Evolutionary conservation across 108 stramenopile genomes (phyloP).

Genomic region (Fragilaria crotonensis): DNA sequence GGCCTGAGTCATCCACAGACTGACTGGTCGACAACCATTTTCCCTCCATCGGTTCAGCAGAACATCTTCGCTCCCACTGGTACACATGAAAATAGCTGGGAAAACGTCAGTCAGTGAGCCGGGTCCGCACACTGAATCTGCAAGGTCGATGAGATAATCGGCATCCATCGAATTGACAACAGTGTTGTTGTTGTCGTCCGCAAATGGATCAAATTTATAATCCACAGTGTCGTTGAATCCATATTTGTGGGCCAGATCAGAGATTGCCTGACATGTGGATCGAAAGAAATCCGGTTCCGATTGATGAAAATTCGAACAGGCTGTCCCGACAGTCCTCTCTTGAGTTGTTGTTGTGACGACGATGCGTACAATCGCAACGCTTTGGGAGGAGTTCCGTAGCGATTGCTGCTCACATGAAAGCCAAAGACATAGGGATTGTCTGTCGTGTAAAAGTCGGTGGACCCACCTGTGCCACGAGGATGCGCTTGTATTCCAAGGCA

Average conservation of each 20-base stretch:
- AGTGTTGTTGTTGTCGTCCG: constrained; percentile 21
- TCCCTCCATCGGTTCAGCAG: constrained; percentile 19
- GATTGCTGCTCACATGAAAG: constrained; percentile 41
- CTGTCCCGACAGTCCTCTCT: constrained; percentile 6
- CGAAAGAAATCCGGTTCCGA: constrained; percentile 35
- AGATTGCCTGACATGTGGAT: constrained; percentile 33
- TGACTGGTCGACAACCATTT: constrained; percentile 28
- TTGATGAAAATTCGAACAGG: constrained; percentile 27
- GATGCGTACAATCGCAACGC: too few species aligned
- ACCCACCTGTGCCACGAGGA: constrained; percentile 48
- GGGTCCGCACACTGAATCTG: constrained; percentile 28
- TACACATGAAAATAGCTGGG: constrained; percentile 39
- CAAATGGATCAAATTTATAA: constrained; percentile 26
- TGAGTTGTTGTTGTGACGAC: too few species aligned
- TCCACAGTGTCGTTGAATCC: constrained; percentile 21
- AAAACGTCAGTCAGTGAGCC: constrained; percentile 4
- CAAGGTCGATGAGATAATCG: constrained; percentile 20
- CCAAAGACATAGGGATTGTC: constrained; percentile 49
- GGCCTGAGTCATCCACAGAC: constrained; percentile 33
- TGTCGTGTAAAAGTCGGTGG: constrained; percentile 32
- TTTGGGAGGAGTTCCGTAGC: constrained; percentile 20
- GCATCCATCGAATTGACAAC: constrained; percentile 23
- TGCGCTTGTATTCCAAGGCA: constrained; percentile 21
- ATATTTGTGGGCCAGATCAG: constrained; percentile 6
- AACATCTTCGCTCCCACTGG: constrained; percentile 23